Evolutionary conservation across 805 yeast species (phyloP).

Genomic region (Monosporozyma servazzii): DNA sequence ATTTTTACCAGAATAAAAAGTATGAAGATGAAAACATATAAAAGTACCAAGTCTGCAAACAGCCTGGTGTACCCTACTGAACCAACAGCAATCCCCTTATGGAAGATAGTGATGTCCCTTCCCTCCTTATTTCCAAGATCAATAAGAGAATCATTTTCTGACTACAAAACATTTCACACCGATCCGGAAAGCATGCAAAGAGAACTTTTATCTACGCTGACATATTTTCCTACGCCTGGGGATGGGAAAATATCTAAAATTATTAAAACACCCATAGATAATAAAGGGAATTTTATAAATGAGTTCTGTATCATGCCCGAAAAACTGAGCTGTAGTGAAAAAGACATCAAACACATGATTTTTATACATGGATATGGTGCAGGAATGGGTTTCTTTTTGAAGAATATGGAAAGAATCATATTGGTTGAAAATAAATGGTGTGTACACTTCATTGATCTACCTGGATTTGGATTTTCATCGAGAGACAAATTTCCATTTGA

Average conservation of each 20-base stretch:
- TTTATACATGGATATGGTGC: conserved; percentile 95
- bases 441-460: conserved; percentile 75
- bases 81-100: conserved; percentile 1
- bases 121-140: neutral
- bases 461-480: conserved; percentile 87
- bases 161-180: neutral
- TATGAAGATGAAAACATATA: neutral
- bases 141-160: neutral
- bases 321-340: neutral
- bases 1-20: neutral
- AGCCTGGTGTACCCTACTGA: neutral
- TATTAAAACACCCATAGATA: neutral
- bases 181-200: neutral
- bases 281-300: neutral
- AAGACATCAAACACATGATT: conserved; percentile 35
- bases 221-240: neutral
- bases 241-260: neutral
- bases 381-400: conserved; percentile 74
- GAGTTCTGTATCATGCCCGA: neutral
- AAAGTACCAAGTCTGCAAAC: neutral
- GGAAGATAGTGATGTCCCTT: neutral
- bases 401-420: conserved; percentile 54
- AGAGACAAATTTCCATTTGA: conserved; percentile 56
- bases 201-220: neutral
- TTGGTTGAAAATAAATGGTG: conserved; percentile 44